Percentiles rank a stretch among this genome's conserved stretches.
phyloP scores from a whole-genome alignment of 805 yeast genomes.

The Lipomyces chichibuensis region DNA sequence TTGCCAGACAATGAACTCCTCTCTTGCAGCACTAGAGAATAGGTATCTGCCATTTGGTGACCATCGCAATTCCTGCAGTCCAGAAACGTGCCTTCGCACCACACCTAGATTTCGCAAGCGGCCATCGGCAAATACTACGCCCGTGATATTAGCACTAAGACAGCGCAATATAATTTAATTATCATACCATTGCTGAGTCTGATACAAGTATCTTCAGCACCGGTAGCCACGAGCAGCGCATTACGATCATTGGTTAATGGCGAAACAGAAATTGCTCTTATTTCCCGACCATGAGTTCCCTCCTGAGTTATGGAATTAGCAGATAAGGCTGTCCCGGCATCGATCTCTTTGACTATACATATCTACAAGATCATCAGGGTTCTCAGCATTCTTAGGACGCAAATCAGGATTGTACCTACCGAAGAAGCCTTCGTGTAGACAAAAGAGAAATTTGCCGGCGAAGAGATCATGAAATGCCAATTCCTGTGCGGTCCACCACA shows the following conservation, averaged over 20 bases:
- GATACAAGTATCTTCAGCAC: conserved; percentile 86
- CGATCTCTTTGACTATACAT: neutral
- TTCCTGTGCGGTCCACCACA: conserved; percentile 94
- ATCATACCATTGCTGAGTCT: conserved; percentile 49
- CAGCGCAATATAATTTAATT: conserved; percentile 35
- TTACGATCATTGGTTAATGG: conserved; percentile 42
- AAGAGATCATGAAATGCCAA: conserved; percentile 59
- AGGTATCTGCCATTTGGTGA: conserved; percentile 43
- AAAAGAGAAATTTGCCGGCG: conserved; percentile 49
- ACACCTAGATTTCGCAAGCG: conserved; percentile 57
- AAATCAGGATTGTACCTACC: neutral
- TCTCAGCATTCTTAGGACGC: neutral
- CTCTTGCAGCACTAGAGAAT: conserved; percentile 69
- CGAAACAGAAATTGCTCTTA: conserved; percentile 70
- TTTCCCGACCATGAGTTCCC: conserved; percentile 92
- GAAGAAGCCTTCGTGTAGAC: conserved; percentile 58
- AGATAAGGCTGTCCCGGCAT: conserved; percentile 45
- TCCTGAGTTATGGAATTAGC: conserved; percentile 44
- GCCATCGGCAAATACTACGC: conserved; percentile 46
- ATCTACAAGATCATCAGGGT: neutral
- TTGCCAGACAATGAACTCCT: conserved; percentile 84
- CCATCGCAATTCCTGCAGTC: conserved; percentile 74
- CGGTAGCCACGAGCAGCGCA: conserved; percentile 61
- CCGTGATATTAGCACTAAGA: conserved; percentile 30
- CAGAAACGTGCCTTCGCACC: conserved; percentile 82